A percentile compares a stretch with the other conserved stretches of the same genome.
These are phyloP conservation scores for Malus asiatica DNA, from an alignment of 306 rosid species.

Conservation along the genomic window DNA sequence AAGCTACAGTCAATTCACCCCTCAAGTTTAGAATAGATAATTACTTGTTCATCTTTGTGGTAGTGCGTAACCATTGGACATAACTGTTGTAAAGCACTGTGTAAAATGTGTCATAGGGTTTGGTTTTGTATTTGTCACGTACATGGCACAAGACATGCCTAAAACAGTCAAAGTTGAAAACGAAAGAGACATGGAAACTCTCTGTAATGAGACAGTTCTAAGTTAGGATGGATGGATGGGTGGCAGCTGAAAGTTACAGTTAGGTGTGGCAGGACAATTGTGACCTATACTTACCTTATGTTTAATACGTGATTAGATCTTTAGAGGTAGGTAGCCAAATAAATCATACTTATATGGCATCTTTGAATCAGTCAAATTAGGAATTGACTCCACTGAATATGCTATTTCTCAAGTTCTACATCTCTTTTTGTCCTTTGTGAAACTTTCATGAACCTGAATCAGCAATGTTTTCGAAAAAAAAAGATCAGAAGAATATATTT, in stretches of 20 bases:
- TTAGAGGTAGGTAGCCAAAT: background rate
- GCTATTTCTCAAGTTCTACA: background rate
- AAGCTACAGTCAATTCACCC: too few relatives aligned
- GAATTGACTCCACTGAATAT: background rate
- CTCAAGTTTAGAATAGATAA: too few relatives aligned
- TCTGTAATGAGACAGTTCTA: background rate
- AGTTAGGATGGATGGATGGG: background rate
- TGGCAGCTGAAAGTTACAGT: background rate
- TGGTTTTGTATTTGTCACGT: background rate
- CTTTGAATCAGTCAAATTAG: slow-evolving; percentile 3
- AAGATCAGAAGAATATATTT: background rate
- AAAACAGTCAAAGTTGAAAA: background rate
- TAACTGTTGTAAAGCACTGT: too few relatives aligned
- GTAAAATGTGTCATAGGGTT: background rate
- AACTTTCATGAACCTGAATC: background rate
- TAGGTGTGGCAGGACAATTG: background rate
- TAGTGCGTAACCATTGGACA: too few relatives aligned
- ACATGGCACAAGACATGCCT: background rate
- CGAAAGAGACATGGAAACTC: background rate
- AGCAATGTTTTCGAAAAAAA: background rate
- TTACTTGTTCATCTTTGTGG: too few relatives aligned
- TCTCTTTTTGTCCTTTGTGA: background rate
- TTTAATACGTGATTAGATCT: background rate
- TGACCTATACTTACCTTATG: background rate
- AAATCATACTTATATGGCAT: background rate